Conservation (phyloP, 805 yeast genomes). For the Candida sphagnicola region DNA sequence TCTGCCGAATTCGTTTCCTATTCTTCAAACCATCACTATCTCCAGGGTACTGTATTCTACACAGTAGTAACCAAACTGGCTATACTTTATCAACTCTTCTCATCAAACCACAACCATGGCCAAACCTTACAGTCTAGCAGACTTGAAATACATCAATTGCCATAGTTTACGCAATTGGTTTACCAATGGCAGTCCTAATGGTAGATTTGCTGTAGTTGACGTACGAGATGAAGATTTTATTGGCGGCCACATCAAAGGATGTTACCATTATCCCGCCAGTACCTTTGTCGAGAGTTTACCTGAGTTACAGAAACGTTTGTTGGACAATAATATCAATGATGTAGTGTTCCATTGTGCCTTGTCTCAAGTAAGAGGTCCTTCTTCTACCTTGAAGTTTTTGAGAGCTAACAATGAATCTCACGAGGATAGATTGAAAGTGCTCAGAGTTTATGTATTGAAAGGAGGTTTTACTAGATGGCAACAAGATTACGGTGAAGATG, state of each 20-base stretch:
- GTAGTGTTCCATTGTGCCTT: conserved; percentile 89
- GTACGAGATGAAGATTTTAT: conserved; percentile 80
- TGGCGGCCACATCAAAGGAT: conserved; percentile 68
- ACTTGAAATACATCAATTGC: conserved; percentile 45
- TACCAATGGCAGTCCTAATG: conserved; percentile 28
- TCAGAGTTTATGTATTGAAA: conserved; percentile 62
- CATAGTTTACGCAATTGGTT: conserved; percentile 46
- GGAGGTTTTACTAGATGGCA: conserved; percentile 94
- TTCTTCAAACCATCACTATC: too few species aligned
- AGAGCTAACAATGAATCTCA: conserved; percentile 38
- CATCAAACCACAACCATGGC: conserved; percentile 4
- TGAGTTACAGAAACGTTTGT: conserved; percentile 31
- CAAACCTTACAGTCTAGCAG: conserved; percentile 29
- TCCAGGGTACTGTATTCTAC: too few species aligned
- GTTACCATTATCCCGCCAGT: conserved; percentile 54
- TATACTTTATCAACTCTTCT: too few species aligned
- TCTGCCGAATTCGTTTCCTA: too few species aligned
- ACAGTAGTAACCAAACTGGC: too few species aligned
- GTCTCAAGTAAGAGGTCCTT: conserved; percentile 90
- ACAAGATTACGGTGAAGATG: conserved; percentile 63
- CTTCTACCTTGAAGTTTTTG: conserved; percentile 65
- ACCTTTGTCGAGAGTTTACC: conserved; percentile 37
- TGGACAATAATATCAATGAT: conserved; percentile 33
- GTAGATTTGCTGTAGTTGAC: conserved; percentile 60
- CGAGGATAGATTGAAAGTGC: conserved; percentile 20